A percentile compares a stretch with the other conserved stretches of the same genome.
Evolutionary conservation across 2,329 filamentous ascomycete genomes (phyloP).

Genomic region (Neophaeococcomyces aloes): DNA sequence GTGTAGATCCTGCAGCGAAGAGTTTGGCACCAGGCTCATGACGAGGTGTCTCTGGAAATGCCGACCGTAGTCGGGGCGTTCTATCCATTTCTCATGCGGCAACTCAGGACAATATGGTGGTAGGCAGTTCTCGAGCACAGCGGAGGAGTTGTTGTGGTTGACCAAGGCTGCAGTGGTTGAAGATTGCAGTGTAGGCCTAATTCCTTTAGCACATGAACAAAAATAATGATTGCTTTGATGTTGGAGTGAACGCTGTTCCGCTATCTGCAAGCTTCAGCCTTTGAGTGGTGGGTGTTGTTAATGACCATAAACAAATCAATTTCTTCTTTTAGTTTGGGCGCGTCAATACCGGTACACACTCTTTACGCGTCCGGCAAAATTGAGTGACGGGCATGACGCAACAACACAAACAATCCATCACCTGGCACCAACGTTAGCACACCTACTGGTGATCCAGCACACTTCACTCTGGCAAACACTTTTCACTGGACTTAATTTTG

Average conservation of each 20-base stretch:
- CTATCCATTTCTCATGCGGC: slow-evolving; percentile 60
- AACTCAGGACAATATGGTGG: neutral
- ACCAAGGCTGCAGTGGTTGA: too few species aligned
- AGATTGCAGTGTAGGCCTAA: neutral
- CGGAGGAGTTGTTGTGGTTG: too few species aligned
- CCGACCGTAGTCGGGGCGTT: slow-evolving; percentile 73
- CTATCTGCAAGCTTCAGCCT: too few species aligned
- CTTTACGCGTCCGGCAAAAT: slow-evolving; percentile 6
- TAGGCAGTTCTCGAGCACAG: too few species aligned
- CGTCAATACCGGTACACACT: neutral
- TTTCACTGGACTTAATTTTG: neutral
- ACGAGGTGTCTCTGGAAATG: slow-evolving; percentile 65
- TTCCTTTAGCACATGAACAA: slow-evolving; percentile 6
- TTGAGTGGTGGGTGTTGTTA: too few species aligned
- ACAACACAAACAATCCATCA: slow-evolving; percentile 2
- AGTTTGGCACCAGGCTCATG: slow-evolving; percentile 12
- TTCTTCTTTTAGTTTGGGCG: neutral
- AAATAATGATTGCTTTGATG: too few species aligned
- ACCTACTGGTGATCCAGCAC: neutral
- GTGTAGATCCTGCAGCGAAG: slow-evolving; percentile 9
- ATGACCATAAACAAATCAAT: too few species aligned
- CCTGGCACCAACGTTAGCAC: neutral
- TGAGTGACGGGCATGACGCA: neutral
- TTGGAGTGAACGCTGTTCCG: too few species aligned
- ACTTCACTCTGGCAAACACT: neutral